phyloP scores from a whole-genome alignment of 1,284 basidiomycete genomes.

The Sanghuangporus baumii region DNA sequence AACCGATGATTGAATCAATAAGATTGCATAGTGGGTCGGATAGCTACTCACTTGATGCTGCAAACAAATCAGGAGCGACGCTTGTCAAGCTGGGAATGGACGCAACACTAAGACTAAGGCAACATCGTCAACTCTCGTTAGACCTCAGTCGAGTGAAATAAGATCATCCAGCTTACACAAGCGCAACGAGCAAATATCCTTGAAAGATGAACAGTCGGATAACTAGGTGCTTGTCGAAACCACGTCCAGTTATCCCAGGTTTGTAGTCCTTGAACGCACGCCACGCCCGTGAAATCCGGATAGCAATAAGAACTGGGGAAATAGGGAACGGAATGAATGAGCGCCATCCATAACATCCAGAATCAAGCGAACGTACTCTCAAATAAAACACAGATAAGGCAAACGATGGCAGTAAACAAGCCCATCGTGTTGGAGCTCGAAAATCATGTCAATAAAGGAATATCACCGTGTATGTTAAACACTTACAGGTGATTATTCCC shows the following conservation, averaged over 20 bases:
- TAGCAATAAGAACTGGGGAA: slow-evolving; percentile 24
- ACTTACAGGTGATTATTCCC: slow-evolving; percentile 24
- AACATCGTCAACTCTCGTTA: background rate
- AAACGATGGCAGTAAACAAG: slow-evolving; percentile 29
- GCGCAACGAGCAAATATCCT: slow-evolving; percentile 29
- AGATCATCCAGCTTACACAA: slow-evolving; percentile 25
- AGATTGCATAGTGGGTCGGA: background rate
- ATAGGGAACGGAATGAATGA: background rate
- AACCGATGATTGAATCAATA: background rate
- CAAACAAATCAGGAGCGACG: slow-evolving; percentile 30
- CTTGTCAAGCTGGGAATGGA: slow-evolving; percentile 23
- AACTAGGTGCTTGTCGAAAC: slow-evolving; percentile 27
- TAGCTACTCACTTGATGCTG: slow-evolving; percentile 28
- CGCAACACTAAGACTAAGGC: slow-evolving; percentile 27
- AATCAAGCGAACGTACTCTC: slow-evolving; percentile 25
- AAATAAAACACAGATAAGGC: slow-evolving; percentile 26
- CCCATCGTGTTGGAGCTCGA: slow-evolving; percentile 27
- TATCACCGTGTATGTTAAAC: background rate
- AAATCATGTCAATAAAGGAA: background rate
- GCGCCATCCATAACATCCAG: background rate
- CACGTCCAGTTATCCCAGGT: slow-evolving; percentile 11
- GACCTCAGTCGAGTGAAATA: background rate
- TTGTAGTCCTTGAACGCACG: slow-evolving; percentile 26
- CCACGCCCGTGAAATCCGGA: slow-evolving; percentile 28
- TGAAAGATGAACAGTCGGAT: slow-evolving; percentile 34